These are phyloP conservation scores for Boletus semigastroideus DNA, from an alignment of 1,284 basidiomycete species.

Conservation along the genomic window DNA sequence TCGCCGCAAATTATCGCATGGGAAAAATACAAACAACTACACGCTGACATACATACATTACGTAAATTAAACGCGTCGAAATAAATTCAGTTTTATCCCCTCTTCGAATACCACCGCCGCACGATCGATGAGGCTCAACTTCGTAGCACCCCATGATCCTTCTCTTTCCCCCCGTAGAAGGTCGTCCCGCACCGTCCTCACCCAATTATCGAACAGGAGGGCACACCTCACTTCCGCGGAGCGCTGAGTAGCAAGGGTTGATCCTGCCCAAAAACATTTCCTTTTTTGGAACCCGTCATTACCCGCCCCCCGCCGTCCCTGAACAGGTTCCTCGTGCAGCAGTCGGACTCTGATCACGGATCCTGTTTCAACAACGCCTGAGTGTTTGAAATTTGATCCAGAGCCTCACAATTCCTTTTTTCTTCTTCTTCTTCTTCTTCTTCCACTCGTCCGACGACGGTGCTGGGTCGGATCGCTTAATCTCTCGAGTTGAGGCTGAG, in stretches of 20 bases:
- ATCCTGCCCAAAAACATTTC: constrained; percentile 10
- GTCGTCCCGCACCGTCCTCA: neutral
- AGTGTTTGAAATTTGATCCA: neutral
- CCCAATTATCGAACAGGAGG: neutral
- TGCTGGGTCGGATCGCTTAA: no score
- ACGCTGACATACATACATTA: constrained; percentile 16
- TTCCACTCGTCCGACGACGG: no score
- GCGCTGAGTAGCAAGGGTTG: constrained; percentile 5
- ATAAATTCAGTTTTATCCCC: no score
- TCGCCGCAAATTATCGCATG: constrained; percentile 25
- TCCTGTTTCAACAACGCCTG: constrained; percentile 20
- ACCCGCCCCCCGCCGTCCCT: constrained; percentile 25
- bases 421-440: no score
- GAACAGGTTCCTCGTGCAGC: constrained; percentile 18
- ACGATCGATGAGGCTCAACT: neutral
- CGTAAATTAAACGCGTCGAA: constrained; percentile 14
- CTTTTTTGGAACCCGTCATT: constrained; percentile 17
- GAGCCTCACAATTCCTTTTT: neutral
- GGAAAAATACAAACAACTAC: constrained; percentile 26
- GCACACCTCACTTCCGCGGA: constrained; percentile 21
- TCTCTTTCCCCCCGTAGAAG: constrained; percentile 5
- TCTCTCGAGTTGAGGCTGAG: no score
- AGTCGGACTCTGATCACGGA: neutral
- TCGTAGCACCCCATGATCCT: neutral
- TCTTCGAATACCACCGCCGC: neutral